These are phyloP conservation scores for Bolboschoenoplectus hybrid DNA, from an alignment of 202 grass and related monocot genomes.

Conservation along the genomic window DNA sequence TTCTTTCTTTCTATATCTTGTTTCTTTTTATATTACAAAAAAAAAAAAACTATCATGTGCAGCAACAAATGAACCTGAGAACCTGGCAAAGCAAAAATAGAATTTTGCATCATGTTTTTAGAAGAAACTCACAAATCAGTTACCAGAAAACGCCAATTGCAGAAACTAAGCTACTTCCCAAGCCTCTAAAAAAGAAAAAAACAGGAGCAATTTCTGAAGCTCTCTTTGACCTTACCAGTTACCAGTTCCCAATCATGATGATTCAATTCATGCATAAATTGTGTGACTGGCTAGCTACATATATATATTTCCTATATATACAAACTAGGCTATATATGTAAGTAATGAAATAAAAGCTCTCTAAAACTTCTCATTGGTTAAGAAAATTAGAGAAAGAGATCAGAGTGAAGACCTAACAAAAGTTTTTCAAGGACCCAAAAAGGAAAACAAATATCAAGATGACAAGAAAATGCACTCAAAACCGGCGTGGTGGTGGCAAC, in stretches of 20 bases:
- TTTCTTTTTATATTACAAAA: neutral
- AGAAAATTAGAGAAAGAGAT: no score
- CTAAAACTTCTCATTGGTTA: neutral
- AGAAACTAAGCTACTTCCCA: neutral
- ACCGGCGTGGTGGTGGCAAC: neutral
- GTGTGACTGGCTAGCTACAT: neutral
- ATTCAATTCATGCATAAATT: constrained; percentile 1
- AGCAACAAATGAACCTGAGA: constrained; percentile 28
- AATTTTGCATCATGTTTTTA: constrained; percentile 12
- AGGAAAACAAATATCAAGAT: neutral
- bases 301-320: constrained; percentile 11
- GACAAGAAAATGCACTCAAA: neutral
- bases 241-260: neutral
- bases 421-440: neutral
- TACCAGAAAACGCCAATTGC: constrained; percentile 24
- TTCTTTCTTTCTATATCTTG: neutral
- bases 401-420: neutral
- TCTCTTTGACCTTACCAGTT: constrained; percentile 15
- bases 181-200: neutral
- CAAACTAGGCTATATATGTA: neutral
- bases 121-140: neutral
- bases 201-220: neutral
- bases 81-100: neutral
- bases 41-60: neutral
- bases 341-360: neutral